Percentiles rank a stretch among this genome's conserved stretches.
Evolutionary conservation across 2,329 filamentous ascomycete genomes (phyloP).

Genomic region (Thielaviopsis ethacetica): DNA sequence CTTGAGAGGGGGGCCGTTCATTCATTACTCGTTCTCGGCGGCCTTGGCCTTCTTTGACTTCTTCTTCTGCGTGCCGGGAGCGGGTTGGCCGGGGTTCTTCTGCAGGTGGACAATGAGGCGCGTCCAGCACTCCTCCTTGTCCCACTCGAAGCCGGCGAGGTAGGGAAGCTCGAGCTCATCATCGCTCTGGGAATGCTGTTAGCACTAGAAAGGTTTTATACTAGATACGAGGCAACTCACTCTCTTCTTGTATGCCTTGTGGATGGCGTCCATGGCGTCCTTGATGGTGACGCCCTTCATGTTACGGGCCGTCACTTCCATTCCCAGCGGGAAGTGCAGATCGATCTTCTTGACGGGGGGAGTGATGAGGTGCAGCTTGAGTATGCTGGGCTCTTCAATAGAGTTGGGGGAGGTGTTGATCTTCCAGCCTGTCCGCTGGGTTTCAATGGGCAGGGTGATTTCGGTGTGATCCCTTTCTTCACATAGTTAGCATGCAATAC

Average conservation of each 20-base stretch:
- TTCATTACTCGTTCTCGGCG: conserved; percentile 15
- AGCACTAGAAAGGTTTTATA: not conserved
- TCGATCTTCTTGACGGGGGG: conserved; percentile 90
- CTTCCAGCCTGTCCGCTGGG: conserved; percentile 84
- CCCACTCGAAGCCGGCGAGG: conserved; percentile 92
- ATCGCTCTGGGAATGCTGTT: conserved; percentile 44
- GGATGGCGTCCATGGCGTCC: conserved; percentile 85
- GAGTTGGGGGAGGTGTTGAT: conserved; percentile 70
- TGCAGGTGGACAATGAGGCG: conserved; percentile 69
- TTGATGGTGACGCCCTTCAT: conserved; percentile 93
- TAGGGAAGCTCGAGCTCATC: conserved; percentile 80
- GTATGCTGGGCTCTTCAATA: conserved; percentile 67
- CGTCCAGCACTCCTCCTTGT: conserved; percentile 82
- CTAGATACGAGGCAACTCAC: conserved; percentile 40
- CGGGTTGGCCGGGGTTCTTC: conserved; percentile 43
- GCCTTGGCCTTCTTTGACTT: conserved; percentile 43
- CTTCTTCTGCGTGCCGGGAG: conserved; percentile 35
- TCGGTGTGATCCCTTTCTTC: conserved; percentile 59
- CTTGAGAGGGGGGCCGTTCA: not conserved
- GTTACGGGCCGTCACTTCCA: conserved; percentile 80
- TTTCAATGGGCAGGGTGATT: conserved; percentile 61
- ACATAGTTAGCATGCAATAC: conserved; percentile 12
- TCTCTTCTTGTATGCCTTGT: conserved; percentile 96
- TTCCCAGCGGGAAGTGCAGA: conserved; percentile 74
- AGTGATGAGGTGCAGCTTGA: conserved; percentile 64